Base-by-base conservation (phyloP, 179 eudicot genomes). In the Corrigiola litoralis region DNA sequence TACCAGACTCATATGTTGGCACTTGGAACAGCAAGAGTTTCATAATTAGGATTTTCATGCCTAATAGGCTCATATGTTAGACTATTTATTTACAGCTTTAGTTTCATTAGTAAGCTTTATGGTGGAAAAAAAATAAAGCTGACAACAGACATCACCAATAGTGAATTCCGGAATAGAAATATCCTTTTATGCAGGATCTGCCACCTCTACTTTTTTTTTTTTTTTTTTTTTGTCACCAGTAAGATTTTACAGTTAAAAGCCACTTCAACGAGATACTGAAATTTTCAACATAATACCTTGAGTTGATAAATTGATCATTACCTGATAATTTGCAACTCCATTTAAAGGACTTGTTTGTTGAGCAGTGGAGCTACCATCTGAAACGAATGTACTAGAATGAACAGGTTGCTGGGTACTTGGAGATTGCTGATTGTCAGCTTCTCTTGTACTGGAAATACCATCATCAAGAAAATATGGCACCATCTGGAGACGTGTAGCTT, bases 271-370 rank as follows among this genome's bases (percentile, higher is more conserved):
- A 45, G 47, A 52, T 10, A 53, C 23, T 6, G n/a, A 25, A 8
- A 23, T 63, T 23, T 66, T 8, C 28, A 18, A 29, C 36, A 36
- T 16, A 37, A 2, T 18, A 61, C 2, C 29, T 9, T 4, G 24
- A 50, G 24, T 44, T 33, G 41, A 37, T 28, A 41, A 29, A 56
- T 3, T 32, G 7, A 44, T 21, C 21, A 37, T 61, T 16, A 85
- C 90, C 80, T 79, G 81, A 77, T 77, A 34, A 55, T 50, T 44
- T 27, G 68, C 34, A 75, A 57, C 62, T 65, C 58, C 79, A 63
- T 49, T 29, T 21, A 70, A 58, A 61, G 29, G 38, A 34, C 32
- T 33, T 47, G 60, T 17, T 55, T 72, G 75, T 64, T 49, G 67
- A 77, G 65, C 60, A 48, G 76, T 18, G 40, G 70, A 61, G 55